Evolutionary conservation across 176 grass and related monocot genomes (phyloP), one percentile per base, ranked within the genome.

Genomic region (Cocos nucifera): DNA sequence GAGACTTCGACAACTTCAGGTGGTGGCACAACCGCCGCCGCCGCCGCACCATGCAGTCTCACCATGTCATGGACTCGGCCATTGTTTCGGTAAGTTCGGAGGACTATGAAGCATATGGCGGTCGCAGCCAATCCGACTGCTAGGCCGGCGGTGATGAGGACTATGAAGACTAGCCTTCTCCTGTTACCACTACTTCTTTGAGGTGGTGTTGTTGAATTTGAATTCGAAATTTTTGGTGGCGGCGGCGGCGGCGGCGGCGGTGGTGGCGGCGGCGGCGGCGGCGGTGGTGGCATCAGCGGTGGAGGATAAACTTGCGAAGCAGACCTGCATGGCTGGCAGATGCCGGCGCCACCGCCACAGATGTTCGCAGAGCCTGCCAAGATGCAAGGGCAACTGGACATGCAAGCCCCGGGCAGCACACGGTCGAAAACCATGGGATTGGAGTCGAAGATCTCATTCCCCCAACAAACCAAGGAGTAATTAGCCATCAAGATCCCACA

Each of bases 381-480:
- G 58, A 89, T 49, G 69, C 91, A 96, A 1, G 17, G 0, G 69
- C 91, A 96, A 0, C 53, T 30, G 3, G 80, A 50, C 64, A 81
- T 35, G 30, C 91, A 96, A 4, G 86, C 66, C 0, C 91, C 86
- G 2, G 91, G 91, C 65, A 96, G 56, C 22, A 96, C 78, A 48
- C 77, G 74, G 15, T 58, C 17, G 66, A 87, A 90, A 18, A 88
- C 77, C 18, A 90, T 49, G 50, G 77, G 80, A 54, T 85, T 80
- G 44, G 64, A 64, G 50, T 58, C 22, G 61, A 96, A 76, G 4
- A 76, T 59, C 17, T 15, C 27, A 10, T 66, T 75, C 15, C 91
- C 91, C 91, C 91, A 96, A 32, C 91, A 96, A 53, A 84, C 68
- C 20, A 96, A 71, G 2, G 91, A 96, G 80, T 79, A 96, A 66